A percentile compares a stretch with the other conserved stretches of the same genome.
phyloP scores from a whole-genome alignment of 2,329 filamentous ascomycete species.

The Colletotrichum sansevieriae region DNA sequence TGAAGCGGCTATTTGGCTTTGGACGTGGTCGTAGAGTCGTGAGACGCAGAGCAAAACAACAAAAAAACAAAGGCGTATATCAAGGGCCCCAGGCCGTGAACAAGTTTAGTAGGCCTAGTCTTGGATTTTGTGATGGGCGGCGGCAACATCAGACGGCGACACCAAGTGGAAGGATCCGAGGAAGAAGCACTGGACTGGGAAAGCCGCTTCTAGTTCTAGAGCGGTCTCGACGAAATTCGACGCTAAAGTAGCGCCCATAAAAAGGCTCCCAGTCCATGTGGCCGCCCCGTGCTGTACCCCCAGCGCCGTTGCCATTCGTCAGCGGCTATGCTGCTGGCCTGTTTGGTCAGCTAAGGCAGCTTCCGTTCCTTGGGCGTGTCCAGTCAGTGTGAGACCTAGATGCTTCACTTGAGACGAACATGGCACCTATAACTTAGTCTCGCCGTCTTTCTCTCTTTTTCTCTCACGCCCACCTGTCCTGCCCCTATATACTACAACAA shows the following conservation, averaged over 20 bases:
- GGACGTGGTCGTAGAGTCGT: conserved; percentile 12
- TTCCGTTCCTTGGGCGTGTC: not conserved
- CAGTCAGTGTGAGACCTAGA: too few relatives aligned
- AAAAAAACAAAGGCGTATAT: conserved; percentile 14
- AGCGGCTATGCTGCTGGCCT: not conserved
- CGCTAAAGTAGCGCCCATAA: conserved; percentile 11
- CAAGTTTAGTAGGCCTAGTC: conserved; percentile 14
- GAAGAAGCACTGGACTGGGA: too few relatives aligned
- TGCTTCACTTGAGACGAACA: too few relatives aligned
- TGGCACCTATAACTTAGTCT: too few relatives aligned
- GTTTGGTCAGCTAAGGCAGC: not conserved
- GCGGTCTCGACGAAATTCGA: not conserved
- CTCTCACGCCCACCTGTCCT: too few relatives aligned
- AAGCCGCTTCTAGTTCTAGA: not conserved
- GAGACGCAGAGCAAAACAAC: conserved; percentile 11
- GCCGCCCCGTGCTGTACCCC: not conserved
- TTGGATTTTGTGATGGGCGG: not conserved
- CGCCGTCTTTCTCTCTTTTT: too few relatives aligned
- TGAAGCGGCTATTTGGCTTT: conserved; percentile 5
- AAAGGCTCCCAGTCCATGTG: not conserved
- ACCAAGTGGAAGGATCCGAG: not conserved
- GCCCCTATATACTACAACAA: too few relatives aligned
- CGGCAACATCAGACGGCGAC: not conserved
- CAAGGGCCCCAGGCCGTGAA: conserved; percentile 16
- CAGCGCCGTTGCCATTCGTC: not conserved